These are phyloP conservation scores for Hygrophorus pudorinus DNA, from an alignment of 768 basidiomycete genomes.

Conservation along the genomic window DNA sequence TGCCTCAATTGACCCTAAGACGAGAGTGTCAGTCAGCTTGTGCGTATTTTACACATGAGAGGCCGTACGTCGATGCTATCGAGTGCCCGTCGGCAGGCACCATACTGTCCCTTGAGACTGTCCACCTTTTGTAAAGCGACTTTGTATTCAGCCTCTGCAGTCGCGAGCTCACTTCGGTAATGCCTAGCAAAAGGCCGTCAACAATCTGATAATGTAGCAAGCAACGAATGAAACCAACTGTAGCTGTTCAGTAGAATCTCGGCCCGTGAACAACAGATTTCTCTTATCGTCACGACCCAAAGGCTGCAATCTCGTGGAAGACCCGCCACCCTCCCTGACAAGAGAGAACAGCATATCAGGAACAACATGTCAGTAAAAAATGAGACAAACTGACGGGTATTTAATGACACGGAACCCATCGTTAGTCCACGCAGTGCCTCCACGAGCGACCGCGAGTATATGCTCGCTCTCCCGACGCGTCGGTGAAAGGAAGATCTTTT, in stretches of 20 bases:
- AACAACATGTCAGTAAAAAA: background rate
- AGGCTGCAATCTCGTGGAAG: constrained; percentile 30
- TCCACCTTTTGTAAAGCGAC: constrained; percentile 17
- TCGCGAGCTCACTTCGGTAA: constrained; percentile 29
- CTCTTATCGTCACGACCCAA: constrained; percentile 22
- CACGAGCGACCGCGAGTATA: constrained; percentile 29
- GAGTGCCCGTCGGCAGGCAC: constrained; percentile 17
- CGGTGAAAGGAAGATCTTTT: constrained; percentile 55
- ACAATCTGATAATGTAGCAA: background rate
- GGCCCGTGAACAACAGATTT: constrained; percentile 43
- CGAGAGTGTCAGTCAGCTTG: background rate
- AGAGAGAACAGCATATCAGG: background rate
- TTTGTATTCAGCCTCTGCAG: constrained; percentile 28
- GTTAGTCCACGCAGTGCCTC: constrained; percentile 49
- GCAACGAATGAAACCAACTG: constrained; percentile 22
- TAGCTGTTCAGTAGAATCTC: constrained; percentile 38
- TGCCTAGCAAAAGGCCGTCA: constrained; percentile 19
- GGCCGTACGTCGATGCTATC: constrained; percentile 25
- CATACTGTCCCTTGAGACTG: constrained; percentile 21
- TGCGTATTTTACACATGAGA: background rate
- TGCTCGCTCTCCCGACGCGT: constrained; percentile 57
- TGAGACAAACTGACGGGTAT: constrained; percentile 40
- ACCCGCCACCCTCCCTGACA: constrained; percentile 58
- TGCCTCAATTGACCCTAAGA: constrained; percentile 19
- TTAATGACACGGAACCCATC: constrained; percentile 56